Base-by-base conservation (phyloP, 2,329 filamentous ascomycete genomes). In the Cladosporium sp. region DNA sequence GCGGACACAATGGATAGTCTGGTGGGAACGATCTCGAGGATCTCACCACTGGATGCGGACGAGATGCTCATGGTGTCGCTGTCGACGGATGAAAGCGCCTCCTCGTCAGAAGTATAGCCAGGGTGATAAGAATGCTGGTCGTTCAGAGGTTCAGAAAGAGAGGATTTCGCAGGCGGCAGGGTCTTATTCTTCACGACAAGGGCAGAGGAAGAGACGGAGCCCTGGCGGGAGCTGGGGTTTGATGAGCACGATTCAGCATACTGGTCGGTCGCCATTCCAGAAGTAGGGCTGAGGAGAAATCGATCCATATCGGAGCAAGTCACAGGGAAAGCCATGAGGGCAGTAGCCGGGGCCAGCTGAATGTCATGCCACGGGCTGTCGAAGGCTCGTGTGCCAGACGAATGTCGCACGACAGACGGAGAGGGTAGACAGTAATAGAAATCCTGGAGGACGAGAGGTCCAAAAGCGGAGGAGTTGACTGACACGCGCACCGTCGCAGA, bases 21-120 rank as follows among this genome's bases (percentile, higher is more conserved):
- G 27, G 45, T 41, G 18, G 45, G 34, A n/a, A 24, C 39, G 36
- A 48, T 40, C 19, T 51, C 41, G 37, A 44, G 34, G 32, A 51
- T 51, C 22, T 51, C 48, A 24, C 48, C 48, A 34, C 48, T 51
- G 5, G 48, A 51, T 8, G 48, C 15, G n/a, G 48, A 51, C 18
- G 15, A 18, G 34, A 51, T 51, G 34, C 48, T 51, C 32, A 39
- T 36, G 6, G 40, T 39, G 36, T 51, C 48, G 48, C 48, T 51
- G 24, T 51, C 48, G 32, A 19, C 39, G 36, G 32, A 38, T 22
- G 48, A 51, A 5, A 51, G 34, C 20, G 15, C 48, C 15, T 51
- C 48, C 30, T 51, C 41, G 48, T 51, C 48, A 17, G 48, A 51
- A 13, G 42, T 18, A 40, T 51, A 51, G 40, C 41, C 40, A 44